These are phyloP conservation scores for Yamadazyma pseudoaaseri DNA, from an alignment of 1,139 yeast genomes.

Conservation along the genomic window DNA sequence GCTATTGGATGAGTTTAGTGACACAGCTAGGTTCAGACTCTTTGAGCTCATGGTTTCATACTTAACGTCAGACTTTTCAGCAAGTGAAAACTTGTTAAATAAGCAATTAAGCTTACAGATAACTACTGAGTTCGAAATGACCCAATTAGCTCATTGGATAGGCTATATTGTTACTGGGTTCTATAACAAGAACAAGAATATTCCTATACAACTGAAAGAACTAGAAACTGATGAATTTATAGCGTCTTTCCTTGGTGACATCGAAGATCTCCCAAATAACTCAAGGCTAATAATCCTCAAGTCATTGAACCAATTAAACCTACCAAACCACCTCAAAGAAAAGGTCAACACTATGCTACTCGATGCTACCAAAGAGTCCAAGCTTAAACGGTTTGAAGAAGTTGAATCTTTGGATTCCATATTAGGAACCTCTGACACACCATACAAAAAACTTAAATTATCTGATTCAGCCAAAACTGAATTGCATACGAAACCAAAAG, in stretches of 20 bases:
- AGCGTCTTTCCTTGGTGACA: conserved; percentile 2
- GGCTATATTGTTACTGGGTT: conserved; percentile 3
- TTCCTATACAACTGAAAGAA: background rate
- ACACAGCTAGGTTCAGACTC: conserved; percentile 15
- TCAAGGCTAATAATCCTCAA: conserved; percentile 3
- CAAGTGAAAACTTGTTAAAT: conserved; percentile 3
- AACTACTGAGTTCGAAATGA: conserved; percentile 1
- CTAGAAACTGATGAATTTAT: background rate
- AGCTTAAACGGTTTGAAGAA: conserved; percentile 6
- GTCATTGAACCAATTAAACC: conserved; percentile 2
- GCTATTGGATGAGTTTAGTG: conserved; percentile 30
- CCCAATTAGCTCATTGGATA: conserved; percentile 12
- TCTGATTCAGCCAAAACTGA: conserved; percentile 2
- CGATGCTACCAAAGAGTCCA: background rate
- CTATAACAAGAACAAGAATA: background rate
- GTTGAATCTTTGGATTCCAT: conserved; percentile 11
- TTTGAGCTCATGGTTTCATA: conserved; percentile 10
- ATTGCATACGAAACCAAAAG: conserved; percentile 7
- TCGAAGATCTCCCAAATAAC: conserved; percentile 1
- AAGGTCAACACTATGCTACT: background rate
- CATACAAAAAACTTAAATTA: conserved; percentile 3
- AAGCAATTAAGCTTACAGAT: conserved; percentile 10
- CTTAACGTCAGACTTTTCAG: background rate
- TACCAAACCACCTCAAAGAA: background rate
- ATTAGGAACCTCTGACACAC: conserved; percentile 5